Percentiles rank a stretch among this genome's conserved stretches.
These are phyloP conservation scores for Cordyceps pruinosa DNA, from an alignment of 2,329 filamentous ascomycete species.

Conservation along the genomic window DNA sequence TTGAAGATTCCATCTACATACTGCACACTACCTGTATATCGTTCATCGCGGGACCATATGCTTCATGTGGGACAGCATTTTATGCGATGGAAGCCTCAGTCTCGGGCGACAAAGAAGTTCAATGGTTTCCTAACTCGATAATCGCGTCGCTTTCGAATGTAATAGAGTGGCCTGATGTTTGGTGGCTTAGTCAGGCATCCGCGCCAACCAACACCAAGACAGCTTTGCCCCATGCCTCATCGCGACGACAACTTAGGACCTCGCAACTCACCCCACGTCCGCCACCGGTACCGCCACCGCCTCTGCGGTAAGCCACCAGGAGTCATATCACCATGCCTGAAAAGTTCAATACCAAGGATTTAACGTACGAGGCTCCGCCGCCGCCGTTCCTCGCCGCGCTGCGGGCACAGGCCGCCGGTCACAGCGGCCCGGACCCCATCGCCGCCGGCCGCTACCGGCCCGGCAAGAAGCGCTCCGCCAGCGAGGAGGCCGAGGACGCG, in stretches of 20 bases:
- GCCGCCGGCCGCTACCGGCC: slow-evolving; percentile 44
- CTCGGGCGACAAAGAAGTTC: no score
- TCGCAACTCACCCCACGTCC: background rate
- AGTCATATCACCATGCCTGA: slow-evolving; percentile 35
- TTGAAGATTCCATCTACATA: slow-evolving; percentile 21
- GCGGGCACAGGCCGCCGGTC: slow-evolving; percentile 38
- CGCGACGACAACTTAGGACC: background rate
- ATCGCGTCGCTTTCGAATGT: no score
- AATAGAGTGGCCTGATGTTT: background rate
- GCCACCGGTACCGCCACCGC: background rate
- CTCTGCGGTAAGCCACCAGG: no score
- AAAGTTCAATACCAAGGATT: slow-evolving; percentile 58
- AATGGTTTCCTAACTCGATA: background rate
- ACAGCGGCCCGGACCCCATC: slow-evolving; percentile 45
- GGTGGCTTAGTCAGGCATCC: background rate
- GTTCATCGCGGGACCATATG: background rate
- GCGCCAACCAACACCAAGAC: background rate
- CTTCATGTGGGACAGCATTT: background rate
- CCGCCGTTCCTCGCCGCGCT: slow-evolving; percentile 49
- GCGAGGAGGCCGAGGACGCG: slow-evolving; percentile 68
- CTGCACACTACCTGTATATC: background rate
- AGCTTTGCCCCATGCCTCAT: background rate
- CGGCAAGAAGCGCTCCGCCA: slow-evolving; percentile 48
- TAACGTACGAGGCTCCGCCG: slow-evolving; percentile 50
- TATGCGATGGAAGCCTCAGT: background rate